Percentiles rank a stretch among this genome's conserved stretches.
phyloP scores from a whole-genome alignment of 2,329 filamentous ascomycete species.

The Graphilbum ipis-grandicollis region DNA sequence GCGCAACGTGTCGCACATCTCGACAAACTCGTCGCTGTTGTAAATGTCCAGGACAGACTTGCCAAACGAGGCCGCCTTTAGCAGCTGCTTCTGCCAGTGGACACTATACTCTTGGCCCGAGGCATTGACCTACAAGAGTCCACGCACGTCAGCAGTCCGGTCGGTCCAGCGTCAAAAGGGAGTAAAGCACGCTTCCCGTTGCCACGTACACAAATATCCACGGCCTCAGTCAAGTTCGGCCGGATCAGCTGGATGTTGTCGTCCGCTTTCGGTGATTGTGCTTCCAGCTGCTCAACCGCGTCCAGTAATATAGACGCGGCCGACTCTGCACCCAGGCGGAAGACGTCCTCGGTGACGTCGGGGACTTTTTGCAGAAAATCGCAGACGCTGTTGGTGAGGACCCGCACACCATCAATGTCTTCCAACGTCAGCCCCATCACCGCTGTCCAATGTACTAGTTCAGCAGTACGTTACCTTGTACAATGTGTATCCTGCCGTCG shows the following conservation, averaged over 20 bases:
- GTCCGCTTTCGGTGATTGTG: constrained; percentile 90
- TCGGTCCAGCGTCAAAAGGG: no score
- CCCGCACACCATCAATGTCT: constrained; percentile 69
- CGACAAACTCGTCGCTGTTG: constrained; percentile 96
- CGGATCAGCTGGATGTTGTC: constrained; percentile 94
- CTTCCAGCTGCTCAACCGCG: constrained; percentile 77
- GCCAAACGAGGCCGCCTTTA: constrained; percentile 94
- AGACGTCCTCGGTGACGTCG: constrained; percentile 71
- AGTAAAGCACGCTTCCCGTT: no score
- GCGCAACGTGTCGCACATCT: constrained; percentile 87
- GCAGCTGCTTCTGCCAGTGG: constrained; percentile 84
- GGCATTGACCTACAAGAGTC: constrained; percentile 41
- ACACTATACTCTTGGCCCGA: constrained; percentile 81
- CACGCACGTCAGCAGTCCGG: no score
- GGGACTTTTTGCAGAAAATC: constrained; percentile 95
- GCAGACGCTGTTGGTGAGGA: constrained; percentile 87
- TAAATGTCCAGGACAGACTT: constrained; percentile 96
- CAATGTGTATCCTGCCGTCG: constrained; percentile 74
- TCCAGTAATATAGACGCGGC: constrained; percentile 86
- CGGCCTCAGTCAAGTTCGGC: constrained; percentile 73
- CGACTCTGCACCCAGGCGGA: constrained; percentile 73
- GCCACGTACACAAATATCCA: constrained; percentile 57
- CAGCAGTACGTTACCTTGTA: constrained; percentile 45
- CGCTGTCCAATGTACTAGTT: no score
- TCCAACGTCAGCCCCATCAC: no score